Conservation (phyloP, 1,139 yeast genomes). For the Eremothecium cymbalariae region DNA sequence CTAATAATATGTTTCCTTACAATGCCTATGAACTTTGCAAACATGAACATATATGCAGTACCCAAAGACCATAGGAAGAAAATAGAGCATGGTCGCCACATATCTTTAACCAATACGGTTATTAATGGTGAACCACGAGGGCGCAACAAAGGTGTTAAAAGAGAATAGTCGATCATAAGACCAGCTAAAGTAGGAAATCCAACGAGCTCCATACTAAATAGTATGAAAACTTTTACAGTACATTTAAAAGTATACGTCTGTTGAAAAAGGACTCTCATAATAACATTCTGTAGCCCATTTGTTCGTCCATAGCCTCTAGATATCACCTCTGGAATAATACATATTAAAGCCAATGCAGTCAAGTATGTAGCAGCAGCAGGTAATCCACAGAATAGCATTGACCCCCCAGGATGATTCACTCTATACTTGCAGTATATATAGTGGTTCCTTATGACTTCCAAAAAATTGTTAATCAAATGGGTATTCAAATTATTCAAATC, state of each 20-base stretch:
- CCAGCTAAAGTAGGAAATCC: slow-evolving; percentile 89
- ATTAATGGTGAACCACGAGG: slow-evolving; percentile 20
- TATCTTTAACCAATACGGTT: slow-evolving; percentile 1
- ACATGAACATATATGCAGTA: slow-evolving; percentile 75
- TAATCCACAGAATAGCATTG: slow-evolving; percentile 28
- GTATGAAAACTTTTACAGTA: slow-evolving; percentile 63
- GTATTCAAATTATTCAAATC: slow-evolving; percentile 9
- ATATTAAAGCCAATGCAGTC: slow-evolving; percentile 39
- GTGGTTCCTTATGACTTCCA: slow-evolving; percentile 13
- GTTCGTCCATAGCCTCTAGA: slow-evolving; percentile 43
- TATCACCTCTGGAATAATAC: slow-evolving; percentile 39
- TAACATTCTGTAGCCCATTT: slow-evolving; percentile 32
- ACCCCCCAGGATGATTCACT: slow-evolving; percentile 19
- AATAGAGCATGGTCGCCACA: slow-evolving; percentile 13
- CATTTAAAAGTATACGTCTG: slow-evolving; percentile 48
- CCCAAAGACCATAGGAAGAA: slow-evolving; percentile 59
- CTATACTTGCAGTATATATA: slow-evolving; percentile 17
- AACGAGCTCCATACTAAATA: slow-evolving; percentile 72
- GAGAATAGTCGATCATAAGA: slow-evolving; percentile 58
- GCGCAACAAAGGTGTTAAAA: slow-evolving; percentile 42
- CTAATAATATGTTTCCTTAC: slow-evolving; percentile 64
- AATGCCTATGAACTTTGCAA: slow-evolving; percentile 85
- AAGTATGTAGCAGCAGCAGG: slow-evolving; percentile 43
- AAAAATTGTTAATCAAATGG: no score
- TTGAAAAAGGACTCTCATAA: slow-evolving; percentile 41